A percentile compares a stretch with the other conserved stretches of the same genome.
These are phyloP conservation scores for Stereocaulon alpinum DNA, from an alignment of 495 filamentous ascomycete genomes.

Conservation along the genomic window DNA sequence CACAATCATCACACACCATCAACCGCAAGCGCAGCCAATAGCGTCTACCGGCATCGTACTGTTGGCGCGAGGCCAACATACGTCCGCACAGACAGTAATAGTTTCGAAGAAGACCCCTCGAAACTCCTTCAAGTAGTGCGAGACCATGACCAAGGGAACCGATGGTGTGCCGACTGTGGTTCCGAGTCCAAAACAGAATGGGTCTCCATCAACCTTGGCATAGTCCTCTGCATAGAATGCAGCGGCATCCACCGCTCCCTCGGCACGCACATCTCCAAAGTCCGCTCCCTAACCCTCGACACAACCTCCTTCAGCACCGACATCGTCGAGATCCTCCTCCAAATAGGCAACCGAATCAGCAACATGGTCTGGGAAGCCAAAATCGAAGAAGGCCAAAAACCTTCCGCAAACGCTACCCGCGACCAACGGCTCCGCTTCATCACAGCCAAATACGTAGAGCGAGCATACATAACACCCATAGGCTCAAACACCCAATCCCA, in stretches of 20 bases:
- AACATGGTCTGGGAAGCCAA: constrained; percentile 96
- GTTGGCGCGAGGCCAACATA: constrained; percentile 80
- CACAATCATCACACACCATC: constrained; percentile 44
- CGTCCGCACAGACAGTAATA: constrained; percentile 52
- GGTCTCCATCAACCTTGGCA: constrained; percentile 96
- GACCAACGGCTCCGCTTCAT: constrained; percentile 90
- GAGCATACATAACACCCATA: constrained; percentile 68
- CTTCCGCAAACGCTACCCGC: constrained; percentile 61
- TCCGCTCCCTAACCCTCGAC: constrained; percentile 90
- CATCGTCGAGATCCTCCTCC: constrained; percentile 86
- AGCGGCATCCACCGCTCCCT: constrained; percentile 95
- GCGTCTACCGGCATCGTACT: constrained; percentile 70
- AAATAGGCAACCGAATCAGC: constrained; percentile 85
- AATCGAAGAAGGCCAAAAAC: constrained; percentile 62
- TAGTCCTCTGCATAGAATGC: constrained; percentile 96
- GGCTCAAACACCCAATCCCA: constrained; percentile 58
- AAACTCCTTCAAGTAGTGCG: constrained; percentile 78
- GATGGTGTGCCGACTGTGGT: constrained; percentile 90
- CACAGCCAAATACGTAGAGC: constrained; percentile 85
- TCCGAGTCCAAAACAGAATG: constrained; percentile 89
- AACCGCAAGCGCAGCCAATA: constrained; percentile 39
- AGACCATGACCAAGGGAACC: constrained; percentile 86
- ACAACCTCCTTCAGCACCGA: constrained; percentile 92
- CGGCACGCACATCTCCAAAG: constrained; percentile 95
- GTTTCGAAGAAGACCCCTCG: constrained; percentile 70